phyloP scores from a whole-genome alignment of 73 alveolate species.

The Blepharisma stoltei region DNA sequence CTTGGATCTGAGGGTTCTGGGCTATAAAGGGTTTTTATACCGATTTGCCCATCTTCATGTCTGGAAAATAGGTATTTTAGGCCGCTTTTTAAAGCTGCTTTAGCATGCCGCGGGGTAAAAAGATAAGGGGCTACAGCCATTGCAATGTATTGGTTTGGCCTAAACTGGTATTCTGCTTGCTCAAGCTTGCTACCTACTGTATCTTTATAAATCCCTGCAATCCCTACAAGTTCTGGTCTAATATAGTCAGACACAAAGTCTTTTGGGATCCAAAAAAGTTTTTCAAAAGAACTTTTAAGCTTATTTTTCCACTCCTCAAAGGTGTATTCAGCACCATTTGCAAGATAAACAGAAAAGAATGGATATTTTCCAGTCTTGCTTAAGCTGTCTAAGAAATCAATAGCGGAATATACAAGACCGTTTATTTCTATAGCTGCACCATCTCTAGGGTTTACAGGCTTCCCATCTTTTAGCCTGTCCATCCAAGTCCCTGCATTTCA shows the following conservation, averaged over 20 bases:
- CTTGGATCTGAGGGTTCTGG: slow-evolving; percentile 37
- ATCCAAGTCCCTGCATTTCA: slow-evolving; percentile 97
- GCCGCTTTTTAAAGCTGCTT: slow-evolving; percentile 63
- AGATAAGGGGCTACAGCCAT: slow-evolving; percentile 94
- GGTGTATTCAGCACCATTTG: slow-evolving; percentile 69
- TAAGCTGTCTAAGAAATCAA: slow-evolving; percentile 56
- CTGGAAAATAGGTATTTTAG: slow-evolving; percentile 31
- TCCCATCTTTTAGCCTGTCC: slow-evolving; percentile 98
- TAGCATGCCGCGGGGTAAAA: slow-evolving; percentile 71
- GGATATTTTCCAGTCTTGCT: slow-evolving; percentile 4
- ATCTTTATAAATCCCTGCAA: slow-evolving; percentile 54
- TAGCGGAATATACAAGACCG: slow-evolving; percentile 75
- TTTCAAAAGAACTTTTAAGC: neutral
- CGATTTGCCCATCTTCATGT: slow-evolving; percentile 30
- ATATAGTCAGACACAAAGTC: neutral
- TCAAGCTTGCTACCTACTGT: slow-evolving; percentile 58
- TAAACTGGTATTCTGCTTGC: slow-evolving; percentile 80
- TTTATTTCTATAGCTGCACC: slow-evolving; percentile 97
- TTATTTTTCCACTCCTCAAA: slow-evolving; percentile 60
- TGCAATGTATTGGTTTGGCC: slow-evolving; percentile 90
- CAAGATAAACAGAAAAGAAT: slow-evolving; percentile 45
- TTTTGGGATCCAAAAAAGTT: neutral
- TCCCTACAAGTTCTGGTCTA: neutral
- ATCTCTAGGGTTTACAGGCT: slow-evolving; percentile 97
- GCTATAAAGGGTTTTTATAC: slow-evolving; percentile 27